Percentiles rank a stretch among this genome's conserved stretches.
These are phyloP conservation scores for Coemansia sp. DNA, from an alignment of 192 early-diverging fungal genomes.

Conservation along the genomic window DNA sequence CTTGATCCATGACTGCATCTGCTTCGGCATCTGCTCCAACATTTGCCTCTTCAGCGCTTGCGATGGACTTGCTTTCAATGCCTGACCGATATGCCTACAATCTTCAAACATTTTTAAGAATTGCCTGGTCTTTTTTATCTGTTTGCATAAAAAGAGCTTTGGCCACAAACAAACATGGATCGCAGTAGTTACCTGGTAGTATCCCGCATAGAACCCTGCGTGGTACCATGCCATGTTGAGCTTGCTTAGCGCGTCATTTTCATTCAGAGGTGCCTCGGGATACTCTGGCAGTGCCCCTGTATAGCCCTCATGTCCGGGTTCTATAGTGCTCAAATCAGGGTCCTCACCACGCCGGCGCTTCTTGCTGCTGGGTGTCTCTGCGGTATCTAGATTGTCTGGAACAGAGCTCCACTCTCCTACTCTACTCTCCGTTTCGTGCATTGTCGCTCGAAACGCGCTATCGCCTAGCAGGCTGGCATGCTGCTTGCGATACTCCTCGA, in stretches of 20 bases:
- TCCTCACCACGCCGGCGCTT: slow-evolving; percentile 16
- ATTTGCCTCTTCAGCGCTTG: not conserved
- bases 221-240: slow-evolving; percentile 76
- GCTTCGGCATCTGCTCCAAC: slow-evolving; percentile 7
- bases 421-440: slow-evolving; percentile 21
- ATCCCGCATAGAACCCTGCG: slow-evolving; percentile 71
- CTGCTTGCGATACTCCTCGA: slow-evolving; percentile 56
- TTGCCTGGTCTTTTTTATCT: not conserved
- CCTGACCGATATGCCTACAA: slow-evolving; percentile 24
- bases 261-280: slow-evolving; percentile 20
- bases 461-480: slow-evolving; percentile 30
- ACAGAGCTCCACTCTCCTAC: slow-evolving; percentile 20
- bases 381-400: not conserved
- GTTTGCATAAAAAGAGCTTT: not conserved
- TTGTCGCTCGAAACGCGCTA: slow-evolving; percentile 16
- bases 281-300: not conserved
- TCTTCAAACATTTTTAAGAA: not conserved
- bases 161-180: not conserved
- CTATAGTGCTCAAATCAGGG: not conserved
- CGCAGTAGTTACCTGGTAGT: slow-evolving; percentile 58
- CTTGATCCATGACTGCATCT: slow-evolving; percentile 5
- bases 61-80: slow-evolving; percentile 3
- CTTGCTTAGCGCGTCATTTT: slow-evolving; percentile 62
- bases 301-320: slow-evolving; percentile 5
- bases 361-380: slow-evolving; percentile 9